A percentile compares a stretch with the other conserved stretches of the same genome.
These are phyloP conservation scores for Mucor velutinosus DNA, from an alignment of 371 early-diverging fungal species.

Conservation along the genomic window DNA sequence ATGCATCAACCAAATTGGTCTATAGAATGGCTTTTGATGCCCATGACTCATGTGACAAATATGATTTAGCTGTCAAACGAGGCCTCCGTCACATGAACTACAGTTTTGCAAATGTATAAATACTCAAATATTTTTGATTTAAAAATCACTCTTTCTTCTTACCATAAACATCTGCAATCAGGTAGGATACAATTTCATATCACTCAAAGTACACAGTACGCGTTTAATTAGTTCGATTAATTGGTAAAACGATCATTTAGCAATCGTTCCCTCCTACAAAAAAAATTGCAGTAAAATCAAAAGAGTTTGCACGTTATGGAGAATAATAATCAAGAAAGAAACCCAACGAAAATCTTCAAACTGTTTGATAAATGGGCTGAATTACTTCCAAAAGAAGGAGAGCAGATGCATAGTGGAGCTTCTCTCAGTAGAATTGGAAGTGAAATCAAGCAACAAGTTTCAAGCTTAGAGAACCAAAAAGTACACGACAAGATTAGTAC, in stretches of 20 bases:
- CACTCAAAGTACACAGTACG: not conserved
- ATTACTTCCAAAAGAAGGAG: not conserved
- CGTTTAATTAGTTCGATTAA: not conserved
- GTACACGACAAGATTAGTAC: not conserved
- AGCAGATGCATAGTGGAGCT: not conserved
- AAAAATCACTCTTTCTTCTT: not conserved
- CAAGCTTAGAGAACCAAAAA: not conserved
- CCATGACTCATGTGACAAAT: too few species aligned
- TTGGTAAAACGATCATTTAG: not conserved
- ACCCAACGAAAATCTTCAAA: not conserved
- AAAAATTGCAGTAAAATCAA: not conserved
- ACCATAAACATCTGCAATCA: not conserved
- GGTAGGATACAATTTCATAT: not conserved
- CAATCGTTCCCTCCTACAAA: not conserved
- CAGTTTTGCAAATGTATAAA: not conserved
- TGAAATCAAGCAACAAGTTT: conserved; percentile 1
- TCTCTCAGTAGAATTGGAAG: not conserved
- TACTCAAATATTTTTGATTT: not conserved
- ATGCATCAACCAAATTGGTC: too few species aligned
- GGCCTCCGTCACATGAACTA: not conserved
- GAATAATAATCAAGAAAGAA: not conserved
- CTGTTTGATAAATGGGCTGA: not conserved
- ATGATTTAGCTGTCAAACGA: not conserved
- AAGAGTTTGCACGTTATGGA: not conserved
- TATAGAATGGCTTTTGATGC: too few species aligned